Conservation (phyloP, 2,329 filamentous ascomycete genomes). For the Fusarium sp. region DNA sequence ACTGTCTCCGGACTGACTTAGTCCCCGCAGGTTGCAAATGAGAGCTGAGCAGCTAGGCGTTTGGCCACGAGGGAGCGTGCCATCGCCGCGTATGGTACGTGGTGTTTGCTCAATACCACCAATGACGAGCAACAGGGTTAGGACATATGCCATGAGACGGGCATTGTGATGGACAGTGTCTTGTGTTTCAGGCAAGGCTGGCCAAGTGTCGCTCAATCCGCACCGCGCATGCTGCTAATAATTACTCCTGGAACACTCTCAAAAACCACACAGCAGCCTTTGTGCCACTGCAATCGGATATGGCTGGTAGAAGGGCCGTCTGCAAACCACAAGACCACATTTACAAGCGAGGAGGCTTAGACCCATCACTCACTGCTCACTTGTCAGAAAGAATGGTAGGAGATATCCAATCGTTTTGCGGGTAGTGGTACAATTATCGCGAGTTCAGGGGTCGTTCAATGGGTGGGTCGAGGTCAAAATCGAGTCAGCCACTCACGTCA, state of each 20-base stretch:
- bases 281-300: not conserved
- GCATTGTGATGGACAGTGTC: constrained; percentile 38
- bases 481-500: constrained; percentile 45
- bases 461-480: constrained; percentile 10
- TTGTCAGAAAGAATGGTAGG: constrained; percentile 4
- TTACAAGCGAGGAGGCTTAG: not conserved
- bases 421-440: constrained; percentile 22
- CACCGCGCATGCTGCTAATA: not conserved
- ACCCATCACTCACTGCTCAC: constrained; percentile 1
- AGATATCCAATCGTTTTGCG: constrained; percentile 14
- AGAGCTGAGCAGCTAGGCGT: constrained; percentile 6
- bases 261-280: not conserved
- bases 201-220: constrained; percentile 1
- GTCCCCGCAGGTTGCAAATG: constrained; percentile 3
- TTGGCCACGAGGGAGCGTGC: constrained; percentile 20
- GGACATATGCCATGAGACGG: constrained; percentile 3
- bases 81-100: constrained; percentile 11
- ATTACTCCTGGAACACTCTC: not conserved
- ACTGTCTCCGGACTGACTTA: constrained; percentile 6
- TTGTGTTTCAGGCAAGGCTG: constrained; percentile 41
- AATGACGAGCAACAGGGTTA: constrained; percentile 18
- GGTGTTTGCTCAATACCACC: constrained; percentile 16
- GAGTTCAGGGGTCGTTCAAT: constrained; percentile 37
- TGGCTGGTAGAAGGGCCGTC: not conserved
- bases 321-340: not conserved